These are phyloP conservation scores for Mycena galericulata DNA, from an alignment of 768 basidiomycete species.

Conservation along the genomic window DNA sequence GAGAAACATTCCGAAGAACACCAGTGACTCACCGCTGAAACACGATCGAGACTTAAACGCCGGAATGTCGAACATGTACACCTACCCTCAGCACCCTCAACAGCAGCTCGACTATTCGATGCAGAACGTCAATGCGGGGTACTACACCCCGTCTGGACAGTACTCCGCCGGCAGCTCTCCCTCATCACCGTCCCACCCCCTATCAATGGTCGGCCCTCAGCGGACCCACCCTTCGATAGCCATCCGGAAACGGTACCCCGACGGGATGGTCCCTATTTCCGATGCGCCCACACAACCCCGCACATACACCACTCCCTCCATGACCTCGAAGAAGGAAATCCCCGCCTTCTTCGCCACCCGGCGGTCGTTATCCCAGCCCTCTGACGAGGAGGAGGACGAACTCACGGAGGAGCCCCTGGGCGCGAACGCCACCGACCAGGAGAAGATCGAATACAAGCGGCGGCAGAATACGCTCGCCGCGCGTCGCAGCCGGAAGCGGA, in stretches of 20 bases:
- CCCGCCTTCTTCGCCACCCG: constrained; percentile 68
- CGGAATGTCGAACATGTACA: constrained; percentile 30
- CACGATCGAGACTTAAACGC: constrained; percentile 32
- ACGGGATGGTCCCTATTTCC: constrained; percentile 39
- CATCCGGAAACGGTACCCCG: constrained; percentile 31
- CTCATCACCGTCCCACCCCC: constrained; percentile 27
- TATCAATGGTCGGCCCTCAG: constrained; percentile 26
- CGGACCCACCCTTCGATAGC: constrained; percentile 30
- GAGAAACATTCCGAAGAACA: constrained; percentile 10
- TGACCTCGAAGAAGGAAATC: constrained; percentile 73
- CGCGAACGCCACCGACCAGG: constrained; percentile 55
- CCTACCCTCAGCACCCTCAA: constrained; percentile 12
- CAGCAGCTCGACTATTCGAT: constrained; percentile 33
- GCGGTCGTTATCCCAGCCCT: constrained; percentile 54
- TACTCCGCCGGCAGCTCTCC: constrained; percentile 25
- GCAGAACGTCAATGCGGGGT: constrained; percentile 25
- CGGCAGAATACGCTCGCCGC: constrained; percentile 81
- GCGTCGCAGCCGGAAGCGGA: constrained; percentile 72
- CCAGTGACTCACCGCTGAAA: constrained; percentile 26
- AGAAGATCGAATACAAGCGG: constrained; percentile 75
- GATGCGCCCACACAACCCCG: constrained; percentile 76
- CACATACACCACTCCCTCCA: constrained; percentile 64
- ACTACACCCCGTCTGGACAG: constrained; percentile 26
- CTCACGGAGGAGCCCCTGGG: constrained; percentile 41
- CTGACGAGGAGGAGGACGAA: constrained; percentile 57